phyloP scores from a whole-genome alignment of 495 filamentous ascomycete species.

The Neurospora tetraspora region DNA sequence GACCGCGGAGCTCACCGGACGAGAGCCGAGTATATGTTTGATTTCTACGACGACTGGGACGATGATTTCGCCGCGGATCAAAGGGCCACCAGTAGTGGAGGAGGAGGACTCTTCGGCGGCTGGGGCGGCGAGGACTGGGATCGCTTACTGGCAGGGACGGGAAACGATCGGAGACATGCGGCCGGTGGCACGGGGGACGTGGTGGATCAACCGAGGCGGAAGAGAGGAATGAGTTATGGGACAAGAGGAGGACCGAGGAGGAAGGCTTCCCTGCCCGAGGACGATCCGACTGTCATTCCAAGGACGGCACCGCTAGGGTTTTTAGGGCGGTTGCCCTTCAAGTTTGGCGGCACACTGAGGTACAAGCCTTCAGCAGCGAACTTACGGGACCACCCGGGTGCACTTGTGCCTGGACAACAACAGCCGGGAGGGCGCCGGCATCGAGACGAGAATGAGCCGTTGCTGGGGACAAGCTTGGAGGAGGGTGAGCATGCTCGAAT shows the following conservation, averaged over 20 bases:
- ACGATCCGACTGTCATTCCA: constrained; percentile 86
- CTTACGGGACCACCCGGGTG: constrained; percentile 75
- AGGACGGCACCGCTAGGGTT: constrained; percentile 81
- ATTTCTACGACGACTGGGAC: constrained; percentile 99
- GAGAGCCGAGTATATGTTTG: constrained; percentile 74
- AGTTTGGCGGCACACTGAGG: constrained; percentile 68
- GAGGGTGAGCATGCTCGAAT: constrained; percentile 20
- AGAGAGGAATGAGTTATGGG: constrained; percentile 83
- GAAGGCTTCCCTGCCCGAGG: constrained; percentile 52
- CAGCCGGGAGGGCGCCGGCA: constrained; percentile 37
- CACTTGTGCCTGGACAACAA: constrained; percentile 21
- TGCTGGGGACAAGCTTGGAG: constrained; percentile 52
- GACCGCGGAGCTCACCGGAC: constrained; percentile 44
- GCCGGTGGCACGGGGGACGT: constrained; percentile 25
- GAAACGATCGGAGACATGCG: constrained; percentile 31
- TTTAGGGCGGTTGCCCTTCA: constrained; percentile 72
- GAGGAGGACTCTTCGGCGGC: constrained; percentile 51
- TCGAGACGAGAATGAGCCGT: constrained; percentile 57
- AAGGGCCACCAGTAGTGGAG: constrained; percentile 14
- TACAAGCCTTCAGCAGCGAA: constrained; percentile 90
- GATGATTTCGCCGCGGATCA: constrained; percentile 54
- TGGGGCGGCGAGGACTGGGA: constrained; percentile 69
- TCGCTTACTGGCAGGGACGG: constrained; percentile 69
- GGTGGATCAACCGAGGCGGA: constrained; percentile 58
- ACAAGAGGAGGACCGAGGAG: constrained; percentile 55